Conservation (phyloP, 257 asterid species). For the Jacaranda copaia region DNA sequence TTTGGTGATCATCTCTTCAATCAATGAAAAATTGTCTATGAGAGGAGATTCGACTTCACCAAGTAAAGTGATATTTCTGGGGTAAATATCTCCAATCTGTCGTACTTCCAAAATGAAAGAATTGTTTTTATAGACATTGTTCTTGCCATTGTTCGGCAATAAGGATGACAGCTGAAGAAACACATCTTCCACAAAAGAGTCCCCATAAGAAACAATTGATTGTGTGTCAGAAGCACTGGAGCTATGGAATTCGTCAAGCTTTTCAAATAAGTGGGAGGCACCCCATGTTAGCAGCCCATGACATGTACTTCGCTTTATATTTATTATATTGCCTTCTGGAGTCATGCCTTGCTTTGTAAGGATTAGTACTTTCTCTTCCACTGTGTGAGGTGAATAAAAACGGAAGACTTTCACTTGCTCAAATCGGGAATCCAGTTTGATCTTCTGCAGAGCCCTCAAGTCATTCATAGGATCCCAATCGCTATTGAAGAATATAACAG, state of each 20-base stretch:
- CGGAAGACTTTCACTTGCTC: constrained; percentile 68
- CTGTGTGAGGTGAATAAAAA: constrained; percentile 56
- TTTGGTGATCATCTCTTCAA: constrained; percentile 41
- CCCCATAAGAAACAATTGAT: constrained; percentile 34
- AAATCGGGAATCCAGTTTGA: constrained; percentile 52
- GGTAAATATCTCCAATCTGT: constrained; percentile 48
- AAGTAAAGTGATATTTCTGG: constrained; percentile 42
- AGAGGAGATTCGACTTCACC: constrained; percentile 56
- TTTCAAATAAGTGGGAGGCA: constrained; percentile 51
- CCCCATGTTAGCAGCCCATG: constrained; percentile 65
- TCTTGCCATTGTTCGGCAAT: constrained; percentile 45
- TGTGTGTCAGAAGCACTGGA: constrained; percentile 23
- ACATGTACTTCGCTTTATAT: constrained; percentile 46
- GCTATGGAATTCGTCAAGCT: constrained; percentile 47
- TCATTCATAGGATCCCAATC: constrained; percentile 75
- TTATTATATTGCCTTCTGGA: constrained; percentile 43
- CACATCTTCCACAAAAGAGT: constrained; percentile 57
- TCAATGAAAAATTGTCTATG: constrained; percentile 37
- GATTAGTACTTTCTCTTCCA: constrained; percentile 67
- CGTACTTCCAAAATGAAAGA: constrained; percentile 45
- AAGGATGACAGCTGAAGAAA: constrained; percentile 50
- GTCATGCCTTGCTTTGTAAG: constrained; percentile 61
- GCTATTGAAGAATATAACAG: constrained; percentile 61
- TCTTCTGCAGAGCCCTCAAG: constrained; percentile 60
- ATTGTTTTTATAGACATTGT: constrained; percentile 4